A percentile compares a stretch with the other conserved stretches of the same genome.
phyloP scores from a whole-genome alignment of 2,329 filamentous ascomycete species.

The Fusarium sp. region DNA sequence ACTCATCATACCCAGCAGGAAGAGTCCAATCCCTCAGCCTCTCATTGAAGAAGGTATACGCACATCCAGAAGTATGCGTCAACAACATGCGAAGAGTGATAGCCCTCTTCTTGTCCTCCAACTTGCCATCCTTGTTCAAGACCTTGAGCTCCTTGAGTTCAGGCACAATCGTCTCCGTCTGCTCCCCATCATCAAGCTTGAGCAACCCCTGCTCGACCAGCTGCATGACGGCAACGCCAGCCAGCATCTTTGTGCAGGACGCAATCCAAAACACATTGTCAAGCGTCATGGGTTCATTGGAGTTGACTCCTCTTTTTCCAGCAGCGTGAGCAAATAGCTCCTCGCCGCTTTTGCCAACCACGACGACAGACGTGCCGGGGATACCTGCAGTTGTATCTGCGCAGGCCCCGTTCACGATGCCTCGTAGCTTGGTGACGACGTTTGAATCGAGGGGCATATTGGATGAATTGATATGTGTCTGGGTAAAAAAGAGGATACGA shows the following conservation, averaged over 20 bases:
- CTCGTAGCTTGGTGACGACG: conserved; percentile 25
- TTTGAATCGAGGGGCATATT: conserved; percentile 34
- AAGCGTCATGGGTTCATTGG: conserved; percentile 65
- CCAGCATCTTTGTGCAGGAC: conserved; percentile 68
- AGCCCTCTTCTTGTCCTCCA: conserved; percentile 57
- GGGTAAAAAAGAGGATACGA: background rate
- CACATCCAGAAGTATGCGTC: conserved; percentile 67
- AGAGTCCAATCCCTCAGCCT: conserved; percentile 59
- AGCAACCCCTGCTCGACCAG: conserved; percentile 65
- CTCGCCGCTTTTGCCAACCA: conserved; percentile 60
- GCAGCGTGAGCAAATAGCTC: conserved; percentile 62
- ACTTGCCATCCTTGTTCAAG: conserved; percentile 51
- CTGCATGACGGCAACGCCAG: conserved; percentile 66
- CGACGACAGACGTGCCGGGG: conserved; percentile 58
- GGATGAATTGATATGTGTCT: background rate
- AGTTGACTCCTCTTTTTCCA: conserved; percentile 58
- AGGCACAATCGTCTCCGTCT: conserved; percentile 60
- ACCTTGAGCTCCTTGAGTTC: conserved; percentile 63
- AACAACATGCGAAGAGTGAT: conserved; percentile 71
- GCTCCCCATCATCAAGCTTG: conserved; percentile 59
- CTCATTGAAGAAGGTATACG: conserved; percentile 67
- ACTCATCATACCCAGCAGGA: conserved; percentile 68
- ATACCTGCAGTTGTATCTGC: conserved; percentile 54
- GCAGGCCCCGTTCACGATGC: conserved; percentile 52
- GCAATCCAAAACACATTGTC: conserved; percentile 72